These are phyloP conservation scores for Oldenlandia corymbosa DNA, from an alignment of 257 asterid genomes.

Conservation along the genomic window DNA sequence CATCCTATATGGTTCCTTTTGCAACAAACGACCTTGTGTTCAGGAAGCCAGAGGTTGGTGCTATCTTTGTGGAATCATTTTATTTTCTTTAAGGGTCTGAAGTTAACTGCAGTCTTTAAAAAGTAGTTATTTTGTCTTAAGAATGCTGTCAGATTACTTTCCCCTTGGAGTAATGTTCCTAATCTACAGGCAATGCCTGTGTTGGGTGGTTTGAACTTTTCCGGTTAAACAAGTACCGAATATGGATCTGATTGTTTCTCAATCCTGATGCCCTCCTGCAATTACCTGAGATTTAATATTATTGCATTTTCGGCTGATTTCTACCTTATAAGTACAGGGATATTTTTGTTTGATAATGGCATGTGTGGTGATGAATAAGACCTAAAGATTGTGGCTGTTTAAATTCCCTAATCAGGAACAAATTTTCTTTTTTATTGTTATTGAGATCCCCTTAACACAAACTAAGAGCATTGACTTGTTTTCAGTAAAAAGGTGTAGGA, in stretches of 20 bases:
- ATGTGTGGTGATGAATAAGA: background rate
- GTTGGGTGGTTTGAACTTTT: no score
- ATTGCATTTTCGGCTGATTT: no score
- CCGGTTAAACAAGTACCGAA: no score
- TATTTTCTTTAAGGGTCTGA: background rate
- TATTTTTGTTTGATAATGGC: background rate
- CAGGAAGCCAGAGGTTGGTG: conserved; percentile 77
- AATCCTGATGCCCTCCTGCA: background rate
- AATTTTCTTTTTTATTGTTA: no score
- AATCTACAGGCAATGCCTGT: no score
- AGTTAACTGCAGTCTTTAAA: background rate
- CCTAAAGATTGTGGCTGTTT: background rate
- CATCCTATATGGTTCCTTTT: conserved; percentile 90
- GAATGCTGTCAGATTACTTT: background rate
- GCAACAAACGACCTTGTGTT: conserved; percentile 57
- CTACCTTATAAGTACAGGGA: background rate
- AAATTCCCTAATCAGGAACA: background rate
- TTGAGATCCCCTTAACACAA: no score
- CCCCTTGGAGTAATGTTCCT: no score
- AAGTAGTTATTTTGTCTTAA: background rate
- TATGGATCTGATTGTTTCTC: no score
- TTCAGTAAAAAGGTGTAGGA: no score
- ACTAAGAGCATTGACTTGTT: no score
- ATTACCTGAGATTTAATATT: background rate
- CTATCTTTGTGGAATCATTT: background rate